Base-by-base conservation (phyloP, 2,329 filamentous ascomycete genomes). In the Neonectria ditissima region DNA sequence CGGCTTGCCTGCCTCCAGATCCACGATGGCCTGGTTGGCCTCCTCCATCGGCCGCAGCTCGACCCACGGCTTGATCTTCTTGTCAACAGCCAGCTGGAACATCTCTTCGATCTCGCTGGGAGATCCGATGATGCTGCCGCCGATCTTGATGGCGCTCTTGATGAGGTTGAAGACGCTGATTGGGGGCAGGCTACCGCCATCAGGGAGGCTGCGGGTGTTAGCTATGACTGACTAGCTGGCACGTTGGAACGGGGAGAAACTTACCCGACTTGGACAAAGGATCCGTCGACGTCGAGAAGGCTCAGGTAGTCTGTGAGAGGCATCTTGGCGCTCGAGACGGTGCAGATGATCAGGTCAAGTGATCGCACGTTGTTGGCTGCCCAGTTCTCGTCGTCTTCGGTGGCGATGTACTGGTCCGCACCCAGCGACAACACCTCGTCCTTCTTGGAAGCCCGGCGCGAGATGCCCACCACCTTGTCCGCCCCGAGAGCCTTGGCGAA, bases 401-500 rank as follows among this genome's bases (percentile, higher is more conserved):
- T 79, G 41, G 77, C 77, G 43, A 79, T 77, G 67, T 78, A 78
- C 79, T 67, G 81, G 77, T 86, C 85, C 4, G 86, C 87, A 9
- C 87, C 87, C 76, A 89, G 82, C 56, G 83, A 81, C 39, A 81
- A 73, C 0, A 85, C 85, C 71, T 89, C 87, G 0, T 80, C 80
- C 55, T 78, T 80, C 80, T 89, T 89, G 63, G 76, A 76, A 6
- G 75, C 77, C 11, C 78, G 81, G 26, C 87, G 82, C 6, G 85
- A 88, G 69, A 89, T 88, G 11, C 83, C 87, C 9, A 88, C 83
- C 26, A 89, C 84, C 48, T 83, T 82, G 53, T 90, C 86, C 20
- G 86, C 87, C 5, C 86, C 87, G 10, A 92, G 77, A 1, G 90
- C 90, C 74, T 87, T 89, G 1, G 91, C 90, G 69, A 88, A 91